Evolutionary conservation across 2,329 filamentous ascomycete species (phyloP), one percentile per base, ranked within the genome.

Genomic region (Fusarium sambucinum): DNA sequence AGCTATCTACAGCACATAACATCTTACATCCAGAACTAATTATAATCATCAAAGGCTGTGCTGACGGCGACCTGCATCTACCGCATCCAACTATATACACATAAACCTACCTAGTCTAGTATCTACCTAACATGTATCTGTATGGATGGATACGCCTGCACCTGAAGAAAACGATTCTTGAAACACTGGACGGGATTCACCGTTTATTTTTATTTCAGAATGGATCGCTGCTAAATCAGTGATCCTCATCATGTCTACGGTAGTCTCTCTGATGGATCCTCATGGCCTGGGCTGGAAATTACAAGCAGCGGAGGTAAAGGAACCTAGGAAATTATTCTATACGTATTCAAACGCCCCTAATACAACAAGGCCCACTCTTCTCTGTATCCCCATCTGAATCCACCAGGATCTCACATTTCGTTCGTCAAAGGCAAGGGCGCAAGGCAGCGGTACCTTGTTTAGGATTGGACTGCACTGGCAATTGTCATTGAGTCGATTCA

Each of bases 241-340:
- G 35, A 35, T 47, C 35, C 50, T 55, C 42, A 32, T 54, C 42
- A 38, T 46, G 51, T 44, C 12, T 27, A 30, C 16, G 17, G 33
- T 51, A 51, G 47, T 40, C 47, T 51, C 47, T 51, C 33, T 21
- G 33, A 51, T 69, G 66, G 66, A 57, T 63, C 66, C 66, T 48
- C 66, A 40, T 59, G 45, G 57, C 30, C 66, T 69, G 53, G 62
- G 30, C 66, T 69, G 66, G 66, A 69, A 69, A 69, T 69, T 69
- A 42, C 66, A 69, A 67, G 47, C 33, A 38, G 27, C 25, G 23
- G 47, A 40, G 25, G 47, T 51, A 40, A 37, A 51, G 47, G 47
- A 51, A 42, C 40, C 40, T 44, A 52, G 62, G 55, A 44, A 52
- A 66, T 51, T 51, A 55, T 62, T 61, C 33, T 62, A 35, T 37